A percentile compares a stretch with the other conserved stretches of the same genome.
Evolutionary conservation across 2,329 filamentous ascomycete species (phyloP).

Genomic region (Claviceps humidiphila): DNA sequence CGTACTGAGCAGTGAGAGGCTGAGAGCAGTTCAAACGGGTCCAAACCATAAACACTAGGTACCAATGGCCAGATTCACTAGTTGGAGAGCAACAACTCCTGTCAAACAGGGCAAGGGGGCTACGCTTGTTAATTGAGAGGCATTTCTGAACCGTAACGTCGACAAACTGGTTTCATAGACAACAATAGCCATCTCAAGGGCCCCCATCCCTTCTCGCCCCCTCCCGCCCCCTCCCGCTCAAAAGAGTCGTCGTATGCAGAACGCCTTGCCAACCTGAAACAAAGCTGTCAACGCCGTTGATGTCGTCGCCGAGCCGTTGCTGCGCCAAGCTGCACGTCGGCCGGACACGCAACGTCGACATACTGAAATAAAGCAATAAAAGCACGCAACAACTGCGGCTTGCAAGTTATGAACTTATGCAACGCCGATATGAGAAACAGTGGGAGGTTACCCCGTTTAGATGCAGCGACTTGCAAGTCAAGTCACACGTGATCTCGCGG

Average conservation of each 20-base stretch:
- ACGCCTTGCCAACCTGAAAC: conserved; percentile 3
- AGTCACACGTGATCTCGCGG: conserved; percentile 11
- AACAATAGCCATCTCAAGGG: not conserved
- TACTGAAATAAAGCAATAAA: too few relatives aligned
- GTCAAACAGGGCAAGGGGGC: not conserved
- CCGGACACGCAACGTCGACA: too few relatives aligned
- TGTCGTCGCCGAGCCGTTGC: too few relatives aligned
- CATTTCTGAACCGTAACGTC: not conserved
- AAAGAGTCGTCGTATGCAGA: not conserved
- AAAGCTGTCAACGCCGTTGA: not conserved
- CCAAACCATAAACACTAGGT: not conserved
- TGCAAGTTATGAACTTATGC: too few relatives aligned
- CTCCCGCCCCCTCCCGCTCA: not conserved
- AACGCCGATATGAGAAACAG: too few relatives aligned
- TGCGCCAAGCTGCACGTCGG: too few relatives aligned
- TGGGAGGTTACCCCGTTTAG: too few relatives aligned
- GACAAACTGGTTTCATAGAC: not conserved
- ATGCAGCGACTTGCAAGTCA: too few relatives aligned
- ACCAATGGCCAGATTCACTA: not conserved
- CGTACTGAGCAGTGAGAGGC: too few relatives aligned
- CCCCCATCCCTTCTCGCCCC: not conserved
- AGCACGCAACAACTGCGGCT: too few relatives aligned
- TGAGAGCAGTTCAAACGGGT: too few relatives aligned
- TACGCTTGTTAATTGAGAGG: not conserved
- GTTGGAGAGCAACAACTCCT: not conserved